Evolutionary conservation across 257 asterid genomes (phyloP).

Genomic region (Solanum raphanifolium): DNA sequence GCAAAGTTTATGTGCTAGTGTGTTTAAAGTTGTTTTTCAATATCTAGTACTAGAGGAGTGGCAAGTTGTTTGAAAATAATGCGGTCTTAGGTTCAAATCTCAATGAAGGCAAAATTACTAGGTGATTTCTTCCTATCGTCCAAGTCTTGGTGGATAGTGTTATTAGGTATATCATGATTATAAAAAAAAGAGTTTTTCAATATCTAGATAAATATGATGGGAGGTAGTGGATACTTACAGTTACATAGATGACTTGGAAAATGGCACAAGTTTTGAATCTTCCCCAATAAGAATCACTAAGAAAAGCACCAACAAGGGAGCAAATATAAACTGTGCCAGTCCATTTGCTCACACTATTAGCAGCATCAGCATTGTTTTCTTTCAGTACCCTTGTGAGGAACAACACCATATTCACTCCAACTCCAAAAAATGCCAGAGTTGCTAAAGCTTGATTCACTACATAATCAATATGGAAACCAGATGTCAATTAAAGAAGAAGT

Average conservation of each 20-base stretch:
- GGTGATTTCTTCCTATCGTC: neutral
- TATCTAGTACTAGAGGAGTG: neutral
- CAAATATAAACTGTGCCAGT: conserved; percentile 90
- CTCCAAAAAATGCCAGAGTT: conserved; percentile 94
- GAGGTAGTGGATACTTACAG: conserved; percentile 27
- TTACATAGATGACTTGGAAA: conserved; percentile 71
- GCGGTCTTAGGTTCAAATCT: neutral
- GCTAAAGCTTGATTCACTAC: conserved; percentile 96
- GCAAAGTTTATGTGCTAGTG: neutral
- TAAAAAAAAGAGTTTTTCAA: neutral
- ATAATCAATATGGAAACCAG: neutral
- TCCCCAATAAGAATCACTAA: conserved; percentile 97
- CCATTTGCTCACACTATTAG: conserved; percentile 94
- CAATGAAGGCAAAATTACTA: neutral
- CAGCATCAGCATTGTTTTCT: conserved; percentile 84
- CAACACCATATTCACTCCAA: conserved; percentile 84
- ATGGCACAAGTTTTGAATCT: conserved; percentile 84
- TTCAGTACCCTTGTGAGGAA: conserved; percentile 80
- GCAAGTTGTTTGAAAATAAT: neutral
- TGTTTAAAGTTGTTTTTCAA: neutral
- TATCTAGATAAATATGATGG: neutral
- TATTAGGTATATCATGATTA: neutral
- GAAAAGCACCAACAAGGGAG: conserved; percentile 95
- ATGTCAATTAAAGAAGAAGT: neutral
- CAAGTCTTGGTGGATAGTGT: neutral